Base-by-base conservation (phyloP, 768 basidiomycete species). In the Pholiota microspora region DNA sequence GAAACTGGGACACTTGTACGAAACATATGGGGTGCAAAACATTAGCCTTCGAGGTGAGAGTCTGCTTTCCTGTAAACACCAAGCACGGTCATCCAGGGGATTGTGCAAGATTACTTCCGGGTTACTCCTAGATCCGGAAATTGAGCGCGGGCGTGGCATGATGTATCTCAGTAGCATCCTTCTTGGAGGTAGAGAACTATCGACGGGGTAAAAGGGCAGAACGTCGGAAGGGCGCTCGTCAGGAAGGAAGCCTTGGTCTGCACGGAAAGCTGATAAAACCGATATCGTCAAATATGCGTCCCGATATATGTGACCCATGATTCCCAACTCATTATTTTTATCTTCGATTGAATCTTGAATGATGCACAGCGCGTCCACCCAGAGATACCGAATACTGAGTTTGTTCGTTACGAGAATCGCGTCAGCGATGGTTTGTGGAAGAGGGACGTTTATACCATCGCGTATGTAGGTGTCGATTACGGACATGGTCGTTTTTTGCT, bases 61-160 rank as follows among this genome's bases (percentile, higher is more conserved):
- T 13, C 34, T 40, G 25, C 49, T 51, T 56, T 56, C 55, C n/a
- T 56, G 55, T 4, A 56, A 29, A 29, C 55, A 56, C 55, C 55
- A 56, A 6, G 48, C 55, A 2, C 55, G 55, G 21, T 46, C 16
- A 29, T 51, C 49, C 7, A 56, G 55, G 2, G 55, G 44, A 1
- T 21, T 23, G 18, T 56, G 45, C 44, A 51, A 31, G 13, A 16
- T 42, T 8, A 49, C 46, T 1, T 35, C 40, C 28, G 29, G 32
- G 13, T 54, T 27, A 7, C 44, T 51, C 40, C 38, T 34, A 13
- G 29, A 7, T 10, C 38, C 50, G 5, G 34, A 15, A 8, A 34
- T 34, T 25, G 15, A 36, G 9, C 36, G 49, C 4, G 50, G 40
- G 16, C 49, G 49, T 7, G 50, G 40, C 13, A 51, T 51, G 18